Conservation (phyloP, 495 filamentous ascomycete genomes). For the Aspergillus ostianus region DNA sequence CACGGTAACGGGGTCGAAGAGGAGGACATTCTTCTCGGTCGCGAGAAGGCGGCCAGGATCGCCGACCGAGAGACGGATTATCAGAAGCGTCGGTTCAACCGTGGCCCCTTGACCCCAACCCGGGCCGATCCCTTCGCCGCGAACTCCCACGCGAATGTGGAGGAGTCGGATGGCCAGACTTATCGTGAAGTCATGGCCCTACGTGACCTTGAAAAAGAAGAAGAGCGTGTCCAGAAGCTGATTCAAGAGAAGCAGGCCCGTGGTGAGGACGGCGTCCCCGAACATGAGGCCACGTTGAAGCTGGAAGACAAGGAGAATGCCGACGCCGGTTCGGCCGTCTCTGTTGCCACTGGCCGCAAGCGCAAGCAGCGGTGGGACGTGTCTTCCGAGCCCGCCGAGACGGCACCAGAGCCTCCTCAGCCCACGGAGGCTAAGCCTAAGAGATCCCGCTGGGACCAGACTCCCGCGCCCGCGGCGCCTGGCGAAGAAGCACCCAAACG, state of each 20-base stretch:
- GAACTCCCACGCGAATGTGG: constrained; percentile 64
- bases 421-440: constrained; percentile 61
- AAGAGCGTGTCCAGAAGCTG: constrained; percentile 78
- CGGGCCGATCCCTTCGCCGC: constrained; percentile 85
- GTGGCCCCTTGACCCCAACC: constrained; percentile 76
- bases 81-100: constrained; percentile 90
- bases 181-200: constrained; percentile 91
- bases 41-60: constrained; percentile 88
- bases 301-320: constrained; percentile 70
- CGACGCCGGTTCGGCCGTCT: constrained; percentile 66
- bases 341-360: constrained; percentile 64
- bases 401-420: constrained; percentile 44
- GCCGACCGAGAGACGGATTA: constrained; percentile 94
- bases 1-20: constrained; percentile 81
- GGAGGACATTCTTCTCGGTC: constrained; percentile 82
- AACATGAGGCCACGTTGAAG: constrained; percentile 71
- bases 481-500: constrained; percentile 60
- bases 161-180: constrained; percentile 63
- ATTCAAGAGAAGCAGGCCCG: constrained; percentile 73
- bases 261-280: constrained; percentile 56
- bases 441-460: constrained; percentile 88
- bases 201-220: constrained; percentile 89
- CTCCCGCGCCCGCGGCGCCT: constrained; percentile 61
- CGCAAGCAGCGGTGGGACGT: constrained; percentile 96
- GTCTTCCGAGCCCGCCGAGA: constrained; percentile 45